Evolutionary conservation across 345 rosid species (phyloP), one percentile per base, ranked within the genome.

Genomic region (Populus simonii): DNA sequence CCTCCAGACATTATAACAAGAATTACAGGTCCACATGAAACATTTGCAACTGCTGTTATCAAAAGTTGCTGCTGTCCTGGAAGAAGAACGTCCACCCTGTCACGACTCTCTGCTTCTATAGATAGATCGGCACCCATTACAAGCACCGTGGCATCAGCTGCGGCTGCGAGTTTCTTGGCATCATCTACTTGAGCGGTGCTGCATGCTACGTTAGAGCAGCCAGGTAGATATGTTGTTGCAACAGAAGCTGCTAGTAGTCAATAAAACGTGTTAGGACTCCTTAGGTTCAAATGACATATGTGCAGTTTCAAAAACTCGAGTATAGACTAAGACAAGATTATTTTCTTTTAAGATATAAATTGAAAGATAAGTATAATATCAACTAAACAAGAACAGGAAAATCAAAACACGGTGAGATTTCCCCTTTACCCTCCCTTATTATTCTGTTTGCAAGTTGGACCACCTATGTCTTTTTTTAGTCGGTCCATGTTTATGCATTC

Each of bases 1-100:
- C 98, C 99, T 23, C 96, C 99, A 0, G 99, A 93, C 99, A 93
- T 96, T 35, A 96, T 88, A n/a, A 93, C 92, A 16, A 96, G 94
- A 67, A 93, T 80, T 36, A 96, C 98, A 0, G 94, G 96, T 41
- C 99, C 98, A 55, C 88, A 92, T 0, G 98, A 86, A 6, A 61
- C 92, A 61, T 85, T 86, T 33, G 98, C 94, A 11, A 92, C 97
- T 83, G 84, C 82, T 0, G 91, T 84, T 77, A 96, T 73, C 2
- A 96, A 71, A 10, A 83, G 76, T 81, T 84, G 85, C 70, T 96
- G 99, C 72, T 92, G 86, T 39, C 99, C 99, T 0, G 98, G 99
- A 33, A 96, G 91, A 71, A 82, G 83, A 33, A 96, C 78, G 70
- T 88, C 85, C 8, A 88, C 73, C 76, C 99, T 66, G 85, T 96